Base-by-base conservation (phyloP, 805 yeast species). In the Metschnikowia peoriensis region DNA sequence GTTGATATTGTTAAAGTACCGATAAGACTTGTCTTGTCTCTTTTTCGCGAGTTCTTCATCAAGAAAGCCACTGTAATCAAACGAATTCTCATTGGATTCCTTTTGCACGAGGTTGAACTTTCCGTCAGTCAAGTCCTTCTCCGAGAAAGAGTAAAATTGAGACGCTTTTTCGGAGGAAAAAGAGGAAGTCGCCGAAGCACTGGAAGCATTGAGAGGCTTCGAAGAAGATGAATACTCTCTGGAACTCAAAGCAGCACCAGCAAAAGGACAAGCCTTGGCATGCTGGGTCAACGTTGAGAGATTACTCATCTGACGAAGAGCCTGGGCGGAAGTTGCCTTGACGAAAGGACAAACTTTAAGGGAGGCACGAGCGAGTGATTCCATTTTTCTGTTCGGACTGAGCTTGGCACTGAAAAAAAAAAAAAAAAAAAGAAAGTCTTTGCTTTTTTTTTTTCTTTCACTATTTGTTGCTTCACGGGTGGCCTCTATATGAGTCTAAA, bases 1-100 rank as follows among this genome's bases (percentile, higher is more conserved):
- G 78, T 94, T 94, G 76, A 94, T 91, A 78, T 94, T 94, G 82
- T 94, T 94, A 81, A 94, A 94, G 71, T 82, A 93, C 63, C 99
- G 86, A 73, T 94, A 94, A 22, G 97, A 90, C 70, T 88, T 89
- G 76, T 94, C 99, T 46, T 74, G 61, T 68, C 96, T 84, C 75
- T 94, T 94, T 66, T 80, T 81, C 53, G 76, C 68, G 55, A 94
- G 75, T 62, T 91, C 94, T 45, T 70, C 68, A 53, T 80, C 79
- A 66, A 90, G 84, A 59, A 82, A 78, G 1, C 88, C 88, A 47
- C 82, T 78, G 70, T 84, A 92, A 68, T 89, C 93, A 70, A 86
- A 90, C 1, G 79, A 44, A 1, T 70, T 45, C 55, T 84, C 89
- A 28, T 78, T 72, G 27, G 84, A 71, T 1, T 76, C 68, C 32